phyloP scores from a whole-genome alignment of 2,329 filamentous ascomycete species.

The Clathrospora elynae region DNA sequence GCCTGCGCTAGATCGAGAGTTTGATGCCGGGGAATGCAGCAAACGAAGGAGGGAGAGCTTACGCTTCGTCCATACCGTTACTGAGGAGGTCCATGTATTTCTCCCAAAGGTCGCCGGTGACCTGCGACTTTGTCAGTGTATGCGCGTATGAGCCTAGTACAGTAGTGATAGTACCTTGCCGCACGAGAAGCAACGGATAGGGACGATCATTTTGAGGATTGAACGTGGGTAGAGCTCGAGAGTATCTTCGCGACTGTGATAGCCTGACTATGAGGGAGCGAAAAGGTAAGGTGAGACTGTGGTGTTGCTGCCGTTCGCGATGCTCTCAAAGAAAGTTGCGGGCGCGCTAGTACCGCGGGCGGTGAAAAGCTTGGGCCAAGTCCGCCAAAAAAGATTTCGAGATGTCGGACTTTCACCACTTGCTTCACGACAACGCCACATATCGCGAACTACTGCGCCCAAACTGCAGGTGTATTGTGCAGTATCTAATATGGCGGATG shows the following conservation, averaged over 20 bases:
- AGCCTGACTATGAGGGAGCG: neutral
- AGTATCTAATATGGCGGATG: slow-evolving; percentile 31
- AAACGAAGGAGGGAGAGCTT: slow-evolving; percentile 11
- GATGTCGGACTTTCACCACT: slow-evolving; percentile 2
- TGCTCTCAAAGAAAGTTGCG: slow-evolving; percentile 44
- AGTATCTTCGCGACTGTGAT: slow-evolving; percentile 3
- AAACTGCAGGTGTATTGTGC: neutral
- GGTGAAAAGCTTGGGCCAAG: slow-evolving; percentile 42
- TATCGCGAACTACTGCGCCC: slow-evolving; percentile 4
- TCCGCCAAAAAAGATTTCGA: slow-evolving; percentile 32
- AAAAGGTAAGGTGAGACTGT: slow-evolving; percentile 9
- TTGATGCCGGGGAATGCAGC: neutral
- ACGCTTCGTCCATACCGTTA: slow-evolving; percentile 55
- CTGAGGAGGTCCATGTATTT: slow-evolving; percentile 89
- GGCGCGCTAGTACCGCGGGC: slow-evolving; percentile 35
- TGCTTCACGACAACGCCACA: slow-evolving; percentile 8
- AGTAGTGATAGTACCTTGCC: slow-evolving; percentile 74
- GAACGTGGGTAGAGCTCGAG: neutral
- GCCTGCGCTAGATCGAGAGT: neutral
- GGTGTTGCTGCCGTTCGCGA: slow-evolving; percentile 22
- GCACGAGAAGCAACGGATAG: slow-evolving; percentile 97
- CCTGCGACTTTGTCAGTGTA: slow-evolving; percentile 60
- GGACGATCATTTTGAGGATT: slow-evolving; percentile 84
- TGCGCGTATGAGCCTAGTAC: slow-evolving; percentile 15
- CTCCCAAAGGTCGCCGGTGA: slow-evolving; percentile 97